Base-by-base conservation (phyloP, 345 rosid genomes). In the Rhizophora mangle region DNA sequence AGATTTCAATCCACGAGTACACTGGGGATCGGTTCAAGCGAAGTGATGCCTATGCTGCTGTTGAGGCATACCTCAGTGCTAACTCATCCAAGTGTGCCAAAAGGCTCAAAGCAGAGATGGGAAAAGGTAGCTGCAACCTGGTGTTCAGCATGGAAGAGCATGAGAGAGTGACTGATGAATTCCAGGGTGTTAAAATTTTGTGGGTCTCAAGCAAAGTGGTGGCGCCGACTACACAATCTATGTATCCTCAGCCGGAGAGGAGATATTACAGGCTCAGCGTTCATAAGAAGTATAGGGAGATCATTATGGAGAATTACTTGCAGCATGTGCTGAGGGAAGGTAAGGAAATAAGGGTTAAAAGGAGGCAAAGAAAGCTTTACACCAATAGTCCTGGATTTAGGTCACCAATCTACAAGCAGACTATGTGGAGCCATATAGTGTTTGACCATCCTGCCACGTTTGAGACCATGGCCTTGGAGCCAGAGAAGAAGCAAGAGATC, bases 301-400 rank as follows among this genome's bases (percentile, higher is more conserved):
- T 84, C 27, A 76, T 84, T 8, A 81, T 85, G 1, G 86, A 69
- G 65, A 61, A 70, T 26, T 86, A 88, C 62, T 65, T 88, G 81
- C 71, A 66, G 70, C 89, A 86, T 59, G 84, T 83, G 43, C 56
- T 84, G 46, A 79, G 46, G 56, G 80, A 84, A 72, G 93, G 93
- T 71, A 86, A 76, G 70, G 90, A 84, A 56, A 80, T 84, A 5
- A 64, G 70, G 68, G 74, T 68, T 9, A 74, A 71, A 6, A 83
- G 84, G 54, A 67, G 87, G 81, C 86, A 86, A 73, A 84, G 88
- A 81, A 88, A 86, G 83, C 90, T 88, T 54, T 88, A 75, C 62
- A 86, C 90, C 0, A 88, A 88, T 30, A 79, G 86, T 47, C 78
- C 90, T 24, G 85, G 82, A 7, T 70, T 75, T 62, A 85, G 74